phyloP scores from a whole-genome alignment of 2,329 filamentous ascomycete genomes.

The Apiospora marii region DNA sequence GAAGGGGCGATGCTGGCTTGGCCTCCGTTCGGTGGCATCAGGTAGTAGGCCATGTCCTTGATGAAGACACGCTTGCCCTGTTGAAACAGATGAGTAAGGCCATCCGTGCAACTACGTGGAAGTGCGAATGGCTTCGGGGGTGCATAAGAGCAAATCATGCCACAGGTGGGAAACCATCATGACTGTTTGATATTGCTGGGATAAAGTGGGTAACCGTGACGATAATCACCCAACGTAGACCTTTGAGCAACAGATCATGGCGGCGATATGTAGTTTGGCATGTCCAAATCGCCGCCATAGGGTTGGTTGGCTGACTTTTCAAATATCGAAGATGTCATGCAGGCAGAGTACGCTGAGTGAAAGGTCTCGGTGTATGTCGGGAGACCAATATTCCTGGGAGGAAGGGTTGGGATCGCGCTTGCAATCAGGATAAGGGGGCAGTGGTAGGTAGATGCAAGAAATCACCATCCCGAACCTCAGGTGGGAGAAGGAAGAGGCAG shows the following conservation, averaged over 20 bases:
- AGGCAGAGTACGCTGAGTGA: not conserved
- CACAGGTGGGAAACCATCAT: not conserved
- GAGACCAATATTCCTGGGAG: not conserved
- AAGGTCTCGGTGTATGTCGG: not conserved
- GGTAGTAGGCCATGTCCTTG: constrained; percentile 96
- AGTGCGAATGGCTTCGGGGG: not conserved
- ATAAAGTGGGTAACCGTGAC: not conserved
- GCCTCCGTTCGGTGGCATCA: constrained; percentile 77
- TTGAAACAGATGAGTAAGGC: constrained; percentile 16
- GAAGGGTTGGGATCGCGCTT: constrained; percentile 9
- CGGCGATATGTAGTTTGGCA: not conserved
- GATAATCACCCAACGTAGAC: not conserved
- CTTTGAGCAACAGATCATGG: not conserved
- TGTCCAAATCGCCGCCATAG: constrained; percentile 2
- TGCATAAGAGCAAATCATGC: not conserved
- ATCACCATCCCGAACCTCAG: constrained; percentile 15
- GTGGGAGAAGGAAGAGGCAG: constrained; percentile 31
- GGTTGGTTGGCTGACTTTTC: not conserved
- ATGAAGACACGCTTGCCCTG: constrained; percentile 94
- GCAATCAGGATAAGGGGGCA: constrained; percentile 15
- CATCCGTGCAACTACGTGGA: not conserved
- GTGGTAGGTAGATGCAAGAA: constrained; percentile 21
- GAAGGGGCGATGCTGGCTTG: constrained; percentile 79
- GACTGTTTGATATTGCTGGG: not conserved
- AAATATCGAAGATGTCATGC: not conserved